A percentile compares a stretch with the other conserved stretches of the same genome.
Evolutionary conservation across 2,329 filamentous ascomycete genomes (phyloP).

Genomic region (Fusarium goolgardi): DNA sequence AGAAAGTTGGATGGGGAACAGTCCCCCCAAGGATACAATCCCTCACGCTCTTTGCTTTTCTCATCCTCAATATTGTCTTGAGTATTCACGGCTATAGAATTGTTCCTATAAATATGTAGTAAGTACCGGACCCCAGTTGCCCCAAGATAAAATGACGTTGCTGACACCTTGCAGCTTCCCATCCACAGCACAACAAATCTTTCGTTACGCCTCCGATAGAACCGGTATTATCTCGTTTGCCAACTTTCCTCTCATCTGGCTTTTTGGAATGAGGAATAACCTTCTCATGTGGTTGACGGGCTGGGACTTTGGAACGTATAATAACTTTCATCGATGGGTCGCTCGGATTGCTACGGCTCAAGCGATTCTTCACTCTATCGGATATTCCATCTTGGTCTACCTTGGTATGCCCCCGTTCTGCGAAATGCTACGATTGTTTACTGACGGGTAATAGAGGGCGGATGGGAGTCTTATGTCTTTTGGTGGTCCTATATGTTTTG

Average conservation of each 20-base stretch:
- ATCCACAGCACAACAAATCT: slow-evolving; percentile 50
- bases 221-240: slow-evolving; percentile 73
- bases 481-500: slow-evolving; percentile 61
- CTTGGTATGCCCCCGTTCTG: slow-evolving; percentile 41
- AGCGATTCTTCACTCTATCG: slow-evolving; percentile 71
- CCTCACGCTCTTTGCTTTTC: slow-evolving; percentile 54
- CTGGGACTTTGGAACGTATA: slow-evolving; percentile 75
- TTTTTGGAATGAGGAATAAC: slow-evolving; percentile 76
- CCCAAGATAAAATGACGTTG: neutral
- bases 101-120: slow-evolving; percentile 56
- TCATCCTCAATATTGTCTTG: slow-evolving; percentile 54
- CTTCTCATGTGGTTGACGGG: slow-evolving; percentile 73
- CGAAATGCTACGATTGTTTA: rapidly evolving
- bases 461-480: slow-evolving; percentile 50
- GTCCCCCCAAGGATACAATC: slow-evolving; percentile 59
- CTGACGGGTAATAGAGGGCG: slow-evolving; percentile 50
- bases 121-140: neutral
- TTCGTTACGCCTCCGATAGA: slow-evolving; percentile 70
- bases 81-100: slow-evolving; percentile 54
- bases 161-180: slow-evolving; percentile 50
- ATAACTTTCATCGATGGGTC: slow-evolving; percentile 74
- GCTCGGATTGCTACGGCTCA: slow-evolving; percentile 71
- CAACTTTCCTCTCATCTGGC: slow-evolving; percentile 72
- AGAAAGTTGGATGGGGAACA: slow-evolving; percentile 59
- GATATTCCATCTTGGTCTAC: slow-evolving; percentile 64